Percentiles rank a stretch among this genome's conserved stretches.
These are phyloP conservation scores for Ophiostoma populinum DNA, from an alignment of 2,329 filamentous ascomycete genomes.

Conservation along the genomic window DNA sequence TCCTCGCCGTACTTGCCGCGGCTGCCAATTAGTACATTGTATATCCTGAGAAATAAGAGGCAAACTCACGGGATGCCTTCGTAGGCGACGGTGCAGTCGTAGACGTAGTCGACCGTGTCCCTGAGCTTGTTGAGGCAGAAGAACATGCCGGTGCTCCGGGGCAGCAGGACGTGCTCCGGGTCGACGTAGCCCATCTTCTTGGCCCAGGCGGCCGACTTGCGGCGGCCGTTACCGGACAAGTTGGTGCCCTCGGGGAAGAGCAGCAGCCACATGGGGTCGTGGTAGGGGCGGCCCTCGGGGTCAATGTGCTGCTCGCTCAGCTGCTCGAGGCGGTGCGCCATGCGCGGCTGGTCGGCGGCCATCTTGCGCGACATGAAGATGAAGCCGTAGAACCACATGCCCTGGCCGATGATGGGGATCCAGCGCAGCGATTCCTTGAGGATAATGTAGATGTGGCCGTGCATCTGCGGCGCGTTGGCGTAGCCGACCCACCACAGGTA, in stretches of 20 bases:
- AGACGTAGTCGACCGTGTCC: slow-evolving; percentile 62
- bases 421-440: slow-evolving; percentile 73
- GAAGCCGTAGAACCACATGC: slow-evolving; percentile 76
- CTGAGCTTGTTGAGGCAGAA: slow-evolving; percentile 65
- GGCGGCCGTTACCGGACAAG: slow-evolving; percentile 50
- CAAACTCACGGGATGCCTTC: slow-evolving; percentile 72
- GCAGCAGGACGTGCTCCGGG: slow-evolving; percentile 56
- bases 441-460: slow-evolving; percentile 80
- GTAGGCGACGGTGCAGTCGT: slow-evolving; percentile 90
- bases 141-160: slow-evolving; percentile 62
- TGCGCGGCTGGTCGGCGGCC: slow-evolving; percentile 58
- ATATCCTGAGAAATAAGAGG: background rate
- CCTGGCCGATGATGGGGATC: slow-evolving; percentile 62
- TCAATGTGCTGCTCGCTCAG: slow-evolving; percentile 41
- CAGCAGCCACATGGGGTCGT: slow-evolving; percentile 77
- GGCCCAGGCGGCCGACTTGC: slow-evolving; percentile 58
- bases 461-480: slow-evolving; percentile 54
- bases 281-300: slow-evolving; percentile 34
- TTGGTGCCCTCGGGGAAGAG: slow-evolving; percentile 84
- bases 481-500: slow-evolving; percentile 94
- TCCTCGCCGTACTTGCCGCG: slow-evolving; percentile 77
- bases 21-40: slow-evolving; percentile 21
- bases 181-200: slow-evolving; percentile 58
- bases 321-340: slow-evolving; percentile 56
- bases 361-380: slow-evolving; percentile 87